phyloP scores from a whole-genome alignment of 176 grass and related monocot species.

The Cenchrus purpureus region DNA sequence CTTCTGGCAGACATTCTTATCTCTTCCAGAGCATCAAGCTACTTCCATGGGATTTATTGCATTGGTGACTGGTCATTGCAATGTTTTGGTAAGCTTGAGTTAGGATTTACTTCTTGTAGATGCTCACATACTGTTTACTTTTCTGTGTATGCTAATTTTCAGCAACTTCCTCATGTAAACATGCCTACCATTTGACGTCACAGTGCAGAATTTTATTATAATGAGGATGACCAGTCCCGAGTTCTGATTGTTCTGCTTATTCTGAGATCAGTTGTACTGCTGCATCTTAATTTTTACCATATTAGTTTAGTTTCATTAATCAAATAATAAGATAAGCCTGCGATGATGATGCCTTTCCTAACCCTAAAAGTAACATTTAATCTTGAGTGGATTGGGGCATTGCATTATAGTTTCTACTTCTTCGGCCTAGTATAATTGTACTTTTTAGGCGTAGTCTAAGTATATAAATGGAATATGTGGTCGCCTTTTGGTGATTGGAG shows the following conservation, averaged over 20 bases:
- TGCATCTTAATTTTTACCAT: neutral
- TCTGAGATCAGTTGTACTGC: slow-evolving; percentile 7
- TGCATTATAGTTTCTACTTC: neutral
- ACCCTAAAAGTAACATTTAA: neutral
- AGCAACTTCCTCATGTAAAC: slow-evolving; percentile 10
- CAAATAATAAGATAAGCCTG: neutral
- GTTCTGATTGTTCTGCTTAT: neutral
- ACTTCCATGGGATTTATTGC: slow-evolving; percentile 65
- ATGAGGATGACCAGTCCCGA: neutral
- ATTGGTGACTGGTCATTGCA: slow-evolving; percentile 55
- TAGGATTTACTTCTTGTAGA: slow-evolving; percentile 18
- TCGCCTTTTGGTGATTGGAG: neutral
- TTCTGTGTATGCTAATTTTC: slow-evolving; percentile 2
- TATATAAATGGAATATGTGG: slow-evolving; percentile 9
- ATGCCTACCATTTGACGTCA: slow-evolving; percentile 14
- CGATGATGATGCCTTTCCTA: neutral
- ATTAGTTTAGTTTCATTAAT: neutral
- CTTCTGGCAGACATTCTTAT: slow-evolving; percentile 62
- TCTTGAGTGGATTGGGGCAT: neutral
- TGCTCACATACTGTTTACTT: slow-evolving; percentile 17
- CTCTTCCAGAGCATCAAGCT: slow-evolving; percentile 60
- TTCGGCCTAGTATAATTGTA: neutral
- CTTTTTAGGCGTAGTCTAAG: neutral
- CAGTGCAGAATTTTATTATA: neutral
- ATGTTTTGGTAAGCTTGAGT: slow-evolving; percentile 53